Conservation (phyloP, 192 early-diverging fungal species). For the Backusella circina region DNA sequence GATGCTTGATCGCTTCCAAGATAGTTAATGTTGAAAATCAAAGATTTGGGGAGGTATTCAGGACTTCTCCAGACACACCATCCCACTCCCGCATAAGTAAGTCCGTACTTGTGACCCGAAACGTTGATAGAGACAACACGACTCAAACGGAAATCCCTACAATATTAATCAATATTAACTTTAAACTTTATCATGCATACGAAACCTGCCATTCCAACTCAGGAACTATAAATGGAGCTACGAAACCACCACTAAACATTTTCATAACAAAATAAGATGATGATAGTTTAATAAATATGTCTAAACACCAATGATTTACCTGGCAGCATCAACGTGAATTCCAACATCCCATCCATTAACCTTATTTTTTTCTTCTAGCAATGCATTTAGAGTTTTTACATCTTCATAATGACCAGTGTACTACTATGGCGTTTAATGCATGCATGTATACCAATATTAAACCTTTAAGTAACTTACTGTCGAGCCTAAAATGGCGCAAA, state of each 20-base stretch:
- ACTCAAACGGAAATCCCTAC: constrained; percentile 51
- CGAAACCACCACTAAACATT: constrained; percentile 63
- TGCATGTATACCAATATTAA: not conserved
- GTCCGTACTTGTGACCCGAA: constrained; percentile 86
- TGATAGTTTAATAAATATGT: not conserved
- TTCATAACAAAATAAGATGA: not conserved
- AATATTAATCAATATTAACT: not conserved
- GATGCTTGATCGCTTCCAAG: constrained; percentile 51
- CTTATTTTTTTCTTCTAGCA: constrained; percentile 57
- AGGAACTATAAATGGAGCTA: constrained; percentile 81
- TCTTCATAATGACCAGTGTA: constrained; percentile 87
- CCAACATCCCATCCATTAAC: constrained; percentile 66
- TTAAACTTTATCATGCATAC: not conserved
- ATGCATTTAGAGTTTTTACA: constrained; percentile 55
- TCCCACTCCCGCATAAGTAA: constrained; percentile 78
- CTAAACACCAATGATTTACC: not conserved
- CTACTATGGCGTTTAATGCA: not conserved
- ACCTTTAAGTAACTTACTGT: constrained; percentile 32
- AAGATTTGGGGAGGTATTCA: constrained; percentile 66
- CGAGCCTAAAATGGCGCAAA: constrained; percentile 71
- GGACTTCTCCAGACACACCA: constrained; percentile 75
- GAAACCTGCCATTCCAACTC: constrained; percentile 62
- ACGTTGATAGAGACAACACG: constrained; percentile 79
- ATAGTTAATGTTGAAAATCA: constrained; percentile 76
- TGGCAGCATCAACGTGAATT: constrained; percentile 85